Conservation (phyloP, 306 rosid genomes). For the Ormosia semicastrata region DNA sequence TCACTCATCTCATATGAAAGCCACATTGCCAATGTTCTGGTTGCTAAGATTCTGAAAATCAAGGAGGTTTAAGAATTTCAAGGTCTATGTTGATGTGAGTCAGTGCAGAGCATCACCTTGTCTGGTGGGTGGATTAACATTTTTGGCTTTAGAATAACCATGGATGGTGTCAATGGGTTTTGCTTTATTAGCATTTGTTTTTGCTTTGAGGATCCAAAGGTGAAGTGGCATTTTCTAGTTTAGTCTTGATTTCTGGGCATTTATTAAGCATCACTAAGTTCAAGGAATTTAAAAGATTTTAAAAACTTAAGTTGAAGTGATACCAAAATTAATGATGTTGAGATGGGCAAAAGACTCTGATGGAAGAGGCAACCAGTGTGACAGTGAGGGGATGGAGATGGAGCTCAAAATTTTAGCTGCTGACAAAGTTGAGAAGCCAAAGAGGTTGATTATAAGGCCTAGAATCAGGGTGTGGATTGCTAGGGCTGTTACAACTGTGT, state of each 20-base stretch:
- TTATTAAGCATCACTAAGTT: slow-evolving; percentile 32
- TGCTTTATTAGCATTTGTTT: slow-evolving; percentile 13
- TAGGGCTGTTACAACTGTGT: slow-evolving; percentile 63
- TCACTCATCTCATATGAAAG: background rate
- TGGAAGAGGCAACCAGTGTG: slow-evolving; percentile 40
- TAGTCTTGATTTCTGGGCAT: slow-evolving; percentile 21
- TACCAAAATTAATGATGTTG: slow-evolving; percentile 12
- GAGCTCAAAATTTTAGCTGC: slow-evolving; percentile 48
- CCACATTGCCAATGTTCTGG: background rate
- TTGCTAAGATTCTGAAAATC: slow-evolving; percentile 15
- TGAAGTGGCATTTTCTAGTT: background rate
- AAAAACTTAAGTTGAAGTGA: background rate
- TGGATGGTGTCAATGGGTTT: background rate
- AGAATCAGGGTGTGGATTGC: slow-evolving; percentile 66
- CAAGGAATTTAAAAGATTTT: background rate
- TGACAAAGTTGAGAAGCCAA: slow-evolving; percentile 53
- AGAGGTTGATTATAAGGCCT: slow-evolving; percentile 48
- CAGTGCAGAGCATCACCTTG: background rate
- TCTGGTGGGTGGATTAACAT: slow-evolving; percentile 20
- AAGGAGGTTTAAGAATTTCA: slow-evolving; percentile 33
- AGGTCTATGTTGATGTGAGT: background rate
- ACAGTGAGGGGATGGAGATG: slow-evolving; percentile 52
- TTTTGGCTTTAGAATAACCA: slow-evolving; percentile 18
- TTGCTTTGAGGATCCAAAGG: slow-evolving; percentile 13
- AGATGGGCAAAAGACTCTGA: slow-evolving; percentile 49